Evolutionary conservation across 192 early-diverging fungal genomes (phyloP).

Genomic region (Piromyces sp.): DNA sequence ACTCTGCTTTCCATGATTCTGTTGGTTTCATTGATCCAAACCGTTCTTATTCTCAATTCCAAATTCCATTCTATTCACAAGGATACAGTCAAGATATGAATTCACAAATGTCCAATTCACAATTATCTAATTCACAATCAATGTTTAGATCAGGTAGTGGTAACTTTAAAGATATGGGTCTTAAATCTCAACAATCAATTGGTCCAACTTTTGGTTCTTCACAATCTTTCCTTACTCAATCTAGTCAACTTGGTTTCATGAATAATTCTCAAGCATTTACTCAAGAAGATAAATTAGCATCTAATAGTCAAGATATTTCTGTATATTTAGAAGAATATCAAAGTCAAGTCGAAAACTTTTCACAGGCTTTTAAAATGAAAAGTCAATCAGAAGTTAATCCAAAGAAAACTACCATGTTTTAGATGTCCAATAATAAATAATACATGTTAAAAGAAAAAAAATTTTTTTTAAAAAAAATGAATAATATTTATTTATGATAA

Average conservation of each 20-base stretch:
- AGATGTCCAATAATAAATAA: background rate
- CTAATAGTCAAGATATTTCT: background rate
- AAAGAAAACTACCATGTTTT: background rate
- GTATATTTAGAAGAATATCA: background rate
- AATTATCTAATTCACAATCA: background rate
- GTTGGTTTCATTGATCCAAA: background rate
- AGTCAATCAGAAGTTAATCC: background rate
- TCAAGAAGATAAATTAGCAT: background rate
- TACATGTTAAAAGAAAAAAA: too few relatives aligned
- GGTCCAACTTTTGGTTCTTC: background rate
- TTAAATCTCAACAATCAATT: background rate
- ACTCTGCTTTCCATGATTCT: background rate
- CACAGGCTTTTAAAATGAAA: background rate
- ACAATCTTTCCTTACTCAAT: background rate
- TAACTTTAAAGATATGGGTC: background rate
- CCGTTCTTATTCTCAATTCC: background rate
- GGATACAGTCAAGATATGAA: background rate
- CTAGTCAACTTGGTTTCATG: background rate
- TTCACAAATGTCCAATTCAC: background rate
- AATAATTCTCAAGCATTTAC: background rate
- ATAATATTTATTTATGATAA: too few relatives aligned
- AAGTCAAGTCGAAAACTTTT: background rate
- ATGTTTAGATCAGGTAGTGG: background rate
- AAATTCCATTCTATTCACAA: background rate
- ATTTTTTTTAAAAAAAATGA: too few relatives aligned